Conservation (phyloP, 2,329 filamentous ascomycete genomes). For the Cladophialophora bantiana region DNA sequence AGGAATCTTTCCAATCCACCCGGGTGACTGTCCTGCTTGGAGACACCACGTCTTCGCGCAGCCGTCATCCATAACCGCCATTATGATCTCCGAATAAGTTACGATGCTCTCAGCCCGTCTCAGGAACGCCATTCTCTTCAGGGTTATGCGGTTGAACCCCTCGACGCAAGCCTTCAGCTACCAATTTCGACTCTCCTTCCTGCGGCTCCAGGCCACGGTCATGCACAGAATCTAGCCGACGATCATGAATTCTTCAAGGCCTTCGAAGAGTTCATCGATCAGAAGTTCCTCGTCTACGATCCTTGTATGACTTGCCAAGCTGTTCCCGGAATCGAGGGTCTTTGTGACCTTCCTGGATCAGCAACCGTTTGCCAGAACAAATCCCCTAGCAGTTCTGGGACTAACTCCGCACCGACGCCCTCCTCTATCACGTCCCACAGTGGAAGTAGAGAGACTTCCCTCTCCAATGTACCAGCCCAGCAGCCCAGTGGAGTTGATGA, state of each 20-base stretch:
- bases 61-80: neutral
- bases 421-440: neutral
- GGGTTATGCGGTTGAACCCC: neutral
- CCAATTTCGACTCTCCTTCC: neutral
- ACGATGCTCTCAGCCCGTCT: neutral
- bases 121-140: neutral
- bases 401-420: neutral
- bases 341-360: neutral
- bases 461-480: neutral
- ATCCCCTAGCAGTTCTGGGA: neutral
- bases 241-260: neutral
- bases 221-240: neutral
- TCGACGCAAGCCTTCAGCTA: neutral
- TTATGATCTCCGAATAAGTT: neutral
- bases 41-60: neutral
- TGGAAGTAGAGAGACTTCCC: neutral
- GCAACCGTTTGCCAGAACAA: neutral
- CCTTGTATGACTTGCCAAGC: neutral
- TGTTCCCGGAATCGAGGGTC: slow-evolving; percentile 1
- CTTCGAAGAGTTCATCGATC: neutral
- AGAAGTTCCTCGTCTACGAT: neutral
- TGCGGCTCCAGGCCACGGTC: neutral
- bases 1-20: neutral
- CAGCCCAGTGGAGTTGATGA: neutral
- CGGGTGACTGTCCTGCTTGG: neutral